Evolutionary conservation across 768 basidiomycete genomes (phyloP), one percentile per base, ranked within the genome.

Genomic region (Russula sp.): DNA sequence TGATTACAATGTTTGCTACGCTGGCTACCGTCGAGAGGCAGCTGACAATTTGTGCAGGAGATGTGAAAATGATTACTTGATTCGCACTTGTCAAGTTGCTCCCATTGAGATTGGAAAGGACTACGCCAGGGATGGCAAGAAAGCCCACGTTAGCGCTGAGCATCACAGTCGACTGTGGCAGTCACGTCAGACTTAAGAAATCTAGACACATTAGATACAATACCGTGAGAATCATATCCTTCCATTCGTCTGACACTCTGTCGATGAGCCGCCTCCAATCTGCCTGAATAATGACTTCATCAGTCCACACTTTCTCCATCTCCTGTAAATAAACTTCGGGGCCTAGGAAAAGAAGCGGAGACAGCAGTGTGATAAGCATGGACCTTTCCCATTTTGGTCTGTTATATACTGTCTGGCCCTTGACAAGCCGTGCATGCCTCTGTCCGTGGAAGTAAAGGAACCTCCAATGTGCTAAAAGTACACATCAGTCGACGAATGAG

Each of bases 61-160:
- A 52, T 13, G 49, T 32, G 9, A 42, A 41, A 11, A 55, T 43
- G 0, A 13, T 0, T 8, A 55, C 29, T 32, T 48, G 20, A 16
- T 14, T 54, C 18, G 22, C 7, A 9, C n/a, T 43, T 29, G 13
- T 1, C 11, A 61, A 9, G 3, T 1, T 2, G 32, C 7, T 7
- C 16, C 36, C 51, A 7, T 29, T 51, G 16, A 51, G 41, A 36
- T 51, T 51, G 2, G 53, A 42, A 22, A 56, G 16, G 35, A 60
- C 10, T 7, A 74, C 69, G 29, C 68, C 69, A 5, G 72, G 75
- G 9, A 75, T 71, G 2, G 74, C 72, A 16, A 75, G 67, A 53
- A 75, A 74, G 18, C 72, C 70, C 8, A 75, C 70, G 53, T 74
- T 71, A 5, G 71, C 74, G 5, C 66, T 69, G 0, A 75, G 66